Base-by-base conservation (phyloP, 805 yeast genomes). In the Sungouiozyma intestinalis region DNA sequence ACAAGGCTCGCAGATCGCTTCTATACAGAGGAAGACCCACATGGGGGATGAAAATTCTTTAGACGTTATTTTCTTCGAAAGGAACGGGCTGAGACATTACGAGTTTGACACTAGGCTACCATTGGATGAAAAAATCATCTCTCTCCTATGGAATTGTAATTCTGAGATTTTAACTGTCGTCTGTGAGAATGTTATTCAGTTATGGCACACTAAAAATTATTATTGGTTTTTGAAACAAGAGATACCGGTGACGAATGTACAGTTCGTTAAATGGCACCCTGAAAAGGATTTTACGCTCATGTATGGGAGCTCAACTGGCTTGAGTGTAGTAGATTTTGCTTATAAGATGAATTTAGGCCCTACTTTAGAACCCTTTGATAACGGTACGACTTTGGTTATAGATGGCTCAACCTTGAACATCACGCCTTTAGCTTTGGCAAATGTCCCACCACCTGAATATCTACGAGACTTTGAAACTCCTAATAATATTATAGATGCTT, bases 201-300 rank as follows among this genome's bases (percentile, higher is more conserved):
- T 92, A 18, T 92, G 97, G 97, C 79, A 94, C 1, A 71, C 84
- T 3, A 87, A 85, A 57, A 92, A 92, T 62, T 92, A 88, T 62
- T 94, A 88, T 57, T 92, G 98, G 98, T 87, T 84, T 62, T 69
- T 88, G 51, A 92, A 92, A 55, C 94, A 84, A 60, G 94, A 83
- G 54, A 62, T 88, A 2, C 62, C 58, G 32, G 52, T 55, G 2
- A 45, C 51, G 6, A 43, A 54, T 18, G 55, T 68, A 29, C 48
- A 51, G 21, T 78, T 71, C 53, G 65, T 74, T 39, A 75, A 72
- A 55, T 92, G 95, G 79, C 97, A 90, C 57, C 90, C 94, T 1
- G 97, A 88, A 57, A 83, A 85, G 57, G 86, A 94, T 1, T 71
- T 80, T 34, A 78, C 84, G 29, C 57, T 88, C 40, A 71, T 87